Evolutionary conservation across 345 rosid species (phyloP), one percentile per base, ranked within the genome.

Genomic region (Rubroshorea leprosula): DNA sequence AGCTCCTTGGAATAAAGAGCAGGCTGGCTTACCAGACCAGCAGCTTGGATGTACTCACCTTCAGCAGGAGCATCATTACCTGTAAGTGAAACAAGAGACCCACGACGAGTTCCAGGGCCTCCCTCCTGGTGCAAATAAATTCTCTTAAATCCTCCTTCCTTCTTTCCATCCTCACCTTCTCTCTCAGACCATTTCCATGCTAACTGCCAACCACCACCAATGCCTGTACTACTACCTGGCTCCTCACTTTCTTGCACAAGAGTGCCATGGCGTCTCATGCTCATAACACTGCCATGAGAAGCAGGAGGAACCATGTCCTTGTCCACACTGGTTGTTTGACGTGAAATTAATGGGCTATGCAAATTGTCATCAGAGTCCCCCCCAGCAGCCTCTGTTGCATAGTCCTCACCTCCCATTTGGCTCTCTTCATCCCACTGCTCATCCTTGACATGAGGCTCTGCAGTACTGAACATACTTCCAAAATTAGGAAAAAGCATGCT

Each of bases 131-230:
- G 93, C 81, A 93, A 72, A 73, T 83, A 93, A 58, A 89, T 72
- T 70, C 96, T 85, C 71, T 86, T 83, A 74, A 84, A 89, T 8
- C 78, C 87, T 53, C 87, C 89, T 83, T 79, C 82, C 78, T 83
- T 83, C 77, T 75, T 73, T 63, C 89, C 83, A 54, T 76, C 85
- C 51, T 77, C 83, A 0, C 89, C 91, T 59, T 86, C 91, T 61
- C 65, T 81, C 73, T 74, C 84, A 3, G 82, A 21, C 82, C 88
- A 87, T 76, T 89, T 83, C 74, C 90, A 93, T 5, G 97, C 97
- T 83, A 93, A 73, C 71, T 89, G 96, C 99, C 99, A 93, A 31
- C 97, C 97, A 21, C 95, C 89, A 49, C 98, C 96, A 55, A 92
- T 89, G n/a, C 95, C 98, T 52, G 90, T 77, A 43, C 86, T 68